A percentile compares a stretch with the other conserved stretches of the same genome.
These are phyloP conservation scores for Pisolithus orientalis DNA, from an alignment of 768 basidiomycete species.

Conservation along the genomic window DNA sequence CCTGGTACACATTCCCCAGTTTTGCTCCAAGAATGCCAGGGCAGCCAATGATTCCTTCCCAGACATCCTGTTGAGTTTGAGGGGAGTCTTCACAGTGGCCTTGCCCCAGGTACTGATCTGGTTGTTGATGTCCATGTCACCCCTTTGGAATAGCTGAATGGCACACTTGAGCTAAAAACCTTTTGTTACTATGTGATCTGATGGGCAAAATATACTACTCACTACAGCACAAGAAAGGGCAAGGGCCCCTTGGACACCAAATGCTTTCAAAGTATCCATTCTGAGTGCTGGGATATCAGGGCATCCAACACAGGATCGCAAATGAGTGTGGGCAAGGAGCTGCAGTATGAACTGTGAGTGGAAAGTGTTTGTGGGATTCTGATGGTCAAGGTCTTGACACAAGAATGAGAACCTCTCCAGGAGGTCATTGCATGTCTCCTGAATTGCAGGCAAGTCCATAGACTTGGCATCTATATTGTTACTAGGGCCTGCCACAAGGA, in stretches of 20 bases:
- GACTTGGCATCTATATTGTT: too few species aligned
- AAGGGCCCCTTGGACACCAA: neutral
- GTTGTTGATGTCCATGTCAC: neutral
- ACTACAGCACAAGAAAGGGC: neutral
- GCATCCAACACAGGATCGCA: too few species aligned
- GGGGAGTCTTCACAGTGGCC: neutral
- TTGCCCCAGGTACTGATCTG: neutral
- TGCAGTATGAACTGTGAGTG: neutral
- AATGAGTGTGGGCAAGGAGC: too few species aligned
- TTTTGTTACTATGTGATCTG: neutral
- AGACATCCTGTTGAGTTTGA: neutral
- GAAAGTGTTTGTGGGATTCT: neutral
- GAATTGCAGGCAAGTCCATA: too few species aligned
- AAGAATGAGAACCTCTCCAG: neutral
- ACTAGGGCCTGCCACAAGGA: too few species aligned
- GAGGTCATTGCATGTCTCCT: neutral
- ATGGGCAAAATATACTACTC: neutral
- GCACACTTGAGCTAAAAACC: neutral
- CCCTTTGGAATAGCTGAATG: neutral
- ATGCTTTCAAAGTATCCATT: too few species aligned
- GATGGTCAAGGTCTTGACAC: neutral
- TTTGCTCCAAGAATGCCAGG: neutral
- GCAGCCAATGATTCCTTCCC: neutral
- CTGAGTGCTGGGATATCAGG: too few species aligned
- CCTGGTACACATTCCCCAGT: neutral